Evolutionary conservation across 2,329 filamentous ascomycete species (phyloP), one percentile per base, ranked within the genome.

Genomic region (Cordyceps javanica): DNA sequence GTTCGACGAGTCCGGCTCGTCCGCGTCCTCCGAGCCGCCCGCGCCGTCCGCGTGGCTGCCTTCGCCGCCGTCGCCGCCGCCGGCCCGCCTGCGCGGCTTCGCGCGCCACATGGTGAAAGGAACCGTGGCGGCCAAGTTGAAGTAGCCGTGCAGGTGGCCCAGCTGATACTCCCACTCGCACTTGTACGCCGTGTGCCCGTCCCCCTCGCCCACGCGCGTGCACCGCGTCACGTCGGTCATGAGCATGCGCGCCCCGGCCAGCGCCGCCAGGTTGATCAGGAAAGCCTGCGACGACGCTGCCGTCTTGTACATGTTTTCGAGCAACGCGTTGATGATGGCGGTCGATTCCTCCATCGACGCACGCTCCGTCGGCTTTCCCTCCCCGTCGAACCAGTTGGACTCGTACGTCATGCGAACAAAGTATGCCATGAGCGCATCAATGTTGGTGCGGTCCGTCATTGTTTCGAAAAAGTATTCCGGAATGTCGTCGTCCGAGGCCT

Each of bases 231-330:
- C 67, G 6, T 70, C 69, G 13, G 72, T 72, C 69, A 81, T 76
- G 50, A 86, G 71, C 28, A 78, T 68, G 50, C 72, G 75, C 3
- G 79, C 79, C 9, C 83, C 83, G 0, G 77, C 77, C 11, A 86
- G 72, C 5, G 81, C 81, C 0, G 82, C 77, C 6, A 86, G 67
- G 64, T 85, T 86, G 62, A 84, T 79, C 13, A 86, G 69, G 62
- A 86, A 85, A 0, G 77, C 74, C 64, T 85, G 77, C 5, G 79
- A 76, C 11, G 75, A 79, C 1, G 72, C 68, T 0, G 82, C 79
- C 45, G 77, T 74, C 39, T 73, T 74, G 60, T 78, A 75, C 60
- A 85, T 74, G 55, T 77, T 77, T 55, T 79, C 76, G 25, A 85
- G 72, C n/a, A 80, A 75, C 44, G 77, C 72, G 58, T 79, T 75